Conservation (phyloP, 2,329 filamentous ascomycete species). For the Fusarium sp. region DNA sequence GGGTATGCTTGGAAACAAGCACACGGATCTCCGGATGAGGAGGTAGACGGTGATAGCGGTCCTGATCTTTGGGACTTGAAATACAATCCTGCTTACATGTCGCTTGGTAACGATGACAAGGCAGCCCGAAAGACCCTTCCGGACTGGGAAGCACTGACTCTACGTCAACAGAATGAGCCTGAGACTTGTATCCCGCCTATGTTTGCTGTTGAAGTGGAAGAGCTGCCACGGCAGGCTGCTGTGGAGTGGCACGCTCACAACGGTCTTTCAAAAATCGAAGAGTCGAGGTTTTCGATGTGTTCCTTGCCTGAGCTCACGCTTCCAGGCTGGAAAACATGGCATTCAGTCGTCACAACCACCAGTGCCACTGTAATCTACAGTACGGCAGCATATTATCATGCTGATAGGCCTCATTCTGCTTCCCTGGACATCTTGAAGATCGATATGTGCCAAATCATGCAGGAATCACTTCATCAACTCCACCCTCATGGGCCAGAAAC, state of each 20-base stretch:
- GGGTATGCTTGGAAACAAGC: constrained; percentile 60
- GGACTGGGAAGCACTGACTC: constrained; percentile 59
- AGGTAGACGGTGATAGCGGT: constrained; percentile 60
- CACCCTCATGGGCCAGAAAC: constrained; percentile 11
- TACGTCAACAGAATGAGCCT: constrained; percentile 50
- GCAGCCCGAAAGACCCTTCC: constrained; percentile 53
- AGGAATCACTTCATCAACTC: constrained; percentile 39
- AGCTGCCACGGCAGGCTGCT: constrained; percentile 76
- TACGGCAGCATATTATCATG: constrained; percentile 35
- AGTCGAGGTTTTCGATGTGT: constrained; percentile 43
- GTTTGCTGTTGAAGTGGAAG: constrained; percentile 79
- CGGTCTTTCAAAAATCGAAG: constrained; percentile 59
- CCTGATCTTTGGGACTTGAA: constrained; percentile 76
- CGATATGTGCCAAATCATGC: constrained; percentile 35
- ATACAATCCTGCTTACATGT: constrained; percentile 64
- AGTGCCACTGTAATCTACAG: constrained; percentile 46
- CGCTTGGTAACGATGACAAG: constrained; percentile 48
- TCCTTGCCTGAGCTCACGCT: constrained; percentile 22
- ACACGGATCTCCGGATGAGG: constrained; percentile 54
- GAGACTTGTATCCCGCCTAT: constrained; percentile 67
- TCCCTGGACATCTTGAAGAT: constrained; percentile 19
- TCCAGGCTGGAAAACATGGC: constrained; percentile 46
- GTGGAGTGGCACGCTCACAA: constrained; percentile 86
- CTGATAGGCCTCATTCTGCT: background rate
- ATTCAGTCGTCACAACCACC: constrained; percentile 40